Conservation (phyloP, 345 rosid genomes). For the Kernera saxatilis region DNA sequence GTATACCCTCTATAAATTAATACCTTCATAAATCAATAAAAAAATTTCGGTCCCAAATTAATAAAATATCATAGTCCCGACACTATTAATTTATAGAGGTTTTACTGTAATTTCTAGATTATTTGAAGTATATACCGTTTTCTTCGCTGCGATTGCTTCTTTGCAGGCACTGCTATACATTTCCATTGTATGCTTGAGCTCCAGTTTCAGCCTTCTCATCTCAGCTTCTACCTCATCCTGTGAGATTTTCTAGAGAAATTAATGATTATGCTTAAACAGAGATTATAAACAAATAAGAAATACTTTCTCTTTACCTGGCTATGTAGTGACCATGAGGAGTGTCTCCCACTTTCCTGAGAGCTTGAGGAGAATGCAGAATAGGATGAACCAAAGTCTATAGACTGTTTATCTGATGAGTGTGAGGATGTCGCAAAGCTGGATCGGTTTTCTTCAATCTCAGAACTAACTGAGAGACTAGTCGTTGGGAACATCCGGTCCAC, state of each 20-base stretch:
- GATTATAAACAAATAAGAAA: neutral
- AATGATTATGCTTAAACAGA: no score
- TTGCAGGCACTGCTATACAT: constrained; percentile 28
- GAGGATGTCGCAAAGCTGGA: constrained; percentile 26
- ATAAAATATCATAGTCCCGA: no score
- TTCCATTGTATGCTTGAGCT: constrained; percentile 36
- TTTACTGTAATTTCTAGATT: no score
- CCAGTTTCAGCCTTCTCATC: constrained; percentile 30
- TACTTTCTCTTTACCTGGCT: constrained; percentile 14
- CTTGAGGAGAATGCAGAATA: constrained; percentile 19
- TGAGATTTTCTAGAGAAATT: neutral
- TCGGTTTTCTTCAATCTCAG: constrained; percentile 28
- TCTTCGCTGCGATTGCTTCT: constrained; percentile 34
- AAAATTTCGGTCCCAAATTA: no score
- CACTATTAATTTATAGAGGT: no score
- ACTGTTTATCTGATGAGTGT: constrained; percentile 20
- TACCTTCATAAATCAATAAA: no score
- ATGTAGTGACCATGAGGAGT: neutral
- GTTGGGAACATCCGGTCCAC: constrained; percentile 15
- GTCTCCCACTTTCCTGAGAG: constrained; percentile 25
- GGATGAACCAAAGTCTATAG: constrained; percentile 18
- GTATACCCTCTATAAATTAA: no score
- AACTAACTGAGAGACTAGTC: constrained; percentile 12
- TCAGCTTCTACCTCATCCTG: constrained; percentile 40
- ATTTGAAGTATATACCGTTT: constrained; percentile 1